Evolutionary conservation across 176 grass and related monocot species (phyloP).

Genomic region (Leersia perrieri): DNA sequence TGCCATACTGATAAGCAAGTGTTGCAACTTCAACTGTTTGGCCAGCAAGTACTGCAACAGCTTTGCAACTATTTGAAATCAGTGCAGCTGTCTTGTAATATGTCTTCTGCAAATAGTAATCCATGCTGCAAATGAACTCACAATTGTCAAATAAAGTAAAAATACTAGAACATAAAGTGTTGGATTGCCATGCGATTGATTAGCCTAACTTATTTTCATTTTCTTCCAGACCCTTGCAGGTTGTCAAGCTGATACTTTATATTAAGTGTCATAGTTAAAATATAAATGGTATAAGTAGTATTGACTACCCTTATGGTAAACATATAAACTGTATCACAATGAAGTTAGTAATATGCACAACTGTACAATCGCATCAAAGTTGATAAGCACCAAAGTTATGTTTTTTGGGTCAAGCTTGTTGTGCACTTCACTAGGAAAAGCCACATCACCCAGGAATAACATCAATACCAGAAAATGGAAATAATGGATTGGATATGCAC

Average conservation of each 20-base stretch:
- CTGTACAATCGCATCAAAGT: neutral
- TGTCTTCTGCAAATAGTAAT: constrained; percentile 88
- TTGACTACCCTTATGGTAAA: neutral
- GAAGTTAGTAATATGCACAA: neutral
- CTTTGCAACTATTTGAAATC: constrained; percentile 94
- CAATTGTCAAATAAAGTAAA: constrained; percentile 23
- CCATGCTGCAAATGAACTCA: constrained; percentile 54
- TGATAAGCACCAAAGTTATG: neutral
- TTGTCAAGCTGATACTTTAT: neutral
- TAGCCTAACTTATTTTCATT: neutral
- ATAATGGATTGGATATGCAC: constrained; percentile 31
- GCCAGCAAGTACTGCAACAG: constrained; percentile 66
- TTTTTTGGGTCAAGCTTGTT: neutral
- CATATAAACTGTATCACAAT: neutral
- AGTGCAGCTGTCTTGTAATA: constrained; percentile 89
- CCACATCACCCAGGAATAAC: neutral
- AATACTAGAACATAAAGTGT: neutral
- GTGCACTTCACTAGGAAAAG: neutral
- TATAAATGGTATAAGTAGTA: neutral
- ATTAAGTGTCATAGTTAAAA: neutral
- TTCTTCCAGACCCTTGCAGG: neutral
- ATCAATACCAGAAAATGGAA: neutral
- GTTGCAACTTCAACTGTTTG: constrained; percentile 67
- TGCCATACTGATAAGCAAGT: constrained; percentile 82
- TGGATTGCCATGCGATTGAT: neutral